Evolutionary conservation across 345 rosid species (phyloP).

Genomic region (Pistacia atlantica): DNA sequence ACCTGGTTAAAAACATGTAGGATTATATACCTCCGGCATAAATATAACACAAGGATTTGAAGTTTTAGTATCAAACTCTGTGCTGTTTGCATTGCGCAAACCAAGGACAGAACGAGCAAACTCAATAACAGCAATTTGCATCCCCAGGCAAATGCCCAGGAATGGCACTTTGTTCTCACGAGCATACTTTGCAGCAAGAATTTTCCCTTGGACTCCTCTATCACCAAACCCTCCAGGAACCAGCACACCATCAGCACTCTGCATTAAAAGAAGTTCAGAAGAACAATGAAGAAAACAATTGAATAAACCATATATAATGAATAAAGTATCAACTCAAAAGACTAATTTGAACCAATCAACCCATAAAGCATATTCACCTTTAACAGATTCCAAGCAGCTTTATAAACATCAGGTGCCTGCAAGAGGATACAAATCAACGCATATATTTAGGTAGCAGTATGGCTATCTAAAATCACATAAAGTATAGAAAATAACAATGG

Average conservation of each 20-base stretch:
- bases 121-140: slow-evolving; percentile 87
- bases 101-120: slow-evolving; percentile 76
- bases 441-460: neutral
- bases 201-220: slow-evolving; percentile 86
- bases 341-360: neutral
- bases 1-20: neutral
- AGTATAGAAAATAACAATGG: slow-evolving; percentile 17
- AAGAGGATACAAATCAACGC: slow-evolving; percentile 22
- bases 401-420: slow-evolving; percentile 61
- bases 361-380: slow-evolving; percentile 43
- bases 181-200: slow-evolving; percentile 77
- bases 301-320: neutral
- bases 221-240: slow-evolving; percentile 96
- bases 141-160: slow-evolving; percentile 84
- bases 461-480: neutral
- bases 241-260: slow-evolving; percentile 76
- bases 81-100: slow-evolving; percentile 67
- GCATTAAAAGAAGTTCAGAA: slow-evolving; percentile 22
- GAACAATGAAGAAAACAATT: neutral
- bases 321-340: slow-evolving; percentile 2
- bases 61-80: slow-evolving; percentile 75
- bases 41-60: slow-evolving; percentile 74
- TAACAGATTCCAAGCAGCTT: slow-evolving; percentile 69
- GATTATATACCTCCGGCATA: slow-evolving; percentile 70
- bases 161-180: slow-evolving; percentile 75